Evolutionary conservation across 441 rosid species (phyloP).

Genomic region (Biscutella laevigata): DNA sequence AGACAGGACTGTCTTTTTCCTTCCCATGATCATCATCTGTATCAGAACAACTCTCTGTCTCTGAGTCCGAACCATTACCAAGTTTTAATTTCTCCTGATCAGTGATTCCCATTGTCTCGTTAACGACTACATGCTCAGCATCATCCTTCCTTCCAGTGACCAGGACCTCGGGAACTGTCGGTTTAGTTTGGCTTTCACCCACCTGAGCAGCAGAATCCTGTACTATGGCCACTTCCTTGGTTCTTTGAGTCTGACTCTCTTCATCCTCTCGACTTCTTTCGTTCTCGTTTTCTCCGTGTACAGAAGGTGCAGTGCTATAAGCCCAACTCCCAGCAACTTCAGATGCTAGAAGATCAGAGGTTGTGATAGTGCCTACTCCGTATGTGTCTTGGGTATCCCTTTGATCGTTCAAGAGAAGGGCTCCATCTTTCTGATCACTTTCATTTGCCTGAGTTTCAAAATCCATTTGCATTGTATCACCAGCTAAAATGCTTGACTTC

Average conservation of each 20-base stretch:
- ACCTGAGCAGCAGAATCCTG: constrained; percentile 37
- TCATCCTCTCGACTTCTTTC: constrained; percentile 38
- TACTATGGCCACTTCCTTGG: constrained; percentile 24
- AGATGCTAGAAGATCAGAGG: constrained; percentile 76
- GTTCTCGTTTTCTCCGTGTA: constrained; percentile 63
- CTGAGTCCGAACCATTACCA: constrained; percentile 40
- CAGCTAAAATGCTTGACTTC: constrained; percentile 34
- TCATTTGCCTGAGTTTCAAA: constrained; percentile 46
- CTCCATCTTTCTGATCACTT: constrained; percentile 32
- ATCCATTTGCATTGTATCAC: constrained; percentile 76
- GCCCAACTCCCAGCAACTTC: constrained; percentile 93
- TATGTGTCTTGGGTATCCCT: constrained; percentile 52
- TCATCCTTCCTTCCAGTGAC: constrained; percentile 23
- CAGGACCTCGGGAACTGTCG: constrained; percentile 35
- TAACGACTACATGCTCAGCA: constrained; percentile 36
- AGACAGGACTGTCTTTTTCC: constrained; percentile 25
- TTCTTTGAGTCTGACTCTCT: constrained; percentile 27
- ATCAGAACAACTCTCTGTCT: constrained; percentile 45
- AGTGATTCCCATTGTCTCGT: constrained; percentile 54
- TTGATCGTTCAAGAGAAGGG: constrained; percentile 25
- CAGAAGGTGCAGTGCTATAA: constrained; percentile 74
- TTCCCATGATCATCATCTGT: constrained; percentile 31
- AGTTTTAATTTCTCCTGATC: constrained; percentile 27
- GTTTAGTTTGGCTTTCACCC: constrained; percentile 54
- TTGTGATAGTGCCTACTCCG: constrained; percentile 52